These are phyloP conservation scores for Schwanniomyces occidentalis DNA, from an alignment of 805 yeast genomes.

Conservation along the genomic window DNA sequence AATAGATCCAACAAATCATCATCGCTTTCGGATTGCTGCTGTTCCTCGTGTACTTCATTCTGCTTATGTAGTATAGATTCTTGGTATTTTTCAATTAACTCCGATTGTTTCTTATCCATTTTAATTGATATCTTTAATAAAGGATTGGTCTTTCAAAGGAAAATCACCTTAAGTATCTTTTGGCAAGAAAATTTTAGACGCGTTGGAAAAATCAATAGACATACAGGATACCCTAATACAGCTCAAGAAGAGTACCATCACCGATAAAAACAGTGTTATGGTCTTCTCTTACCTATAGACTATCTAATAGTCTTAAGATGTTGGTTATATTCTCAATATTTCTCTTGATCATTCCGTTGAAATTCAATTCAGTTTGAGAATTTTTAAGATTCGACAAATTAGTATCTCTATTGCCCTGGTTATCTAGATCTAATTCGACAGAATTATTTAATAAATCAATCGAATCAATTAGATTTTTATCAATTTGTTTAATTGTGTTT, in stretches of 20 bases:
- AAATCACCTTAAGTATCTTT: too few species aligned
- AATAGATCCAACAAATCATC: slow-evolving; percentile 53
- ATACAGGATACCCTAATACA: too few species aligned
- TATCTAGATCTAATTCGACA: neutral
- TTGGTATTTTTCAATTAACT: slow-evolving; percentile 46
- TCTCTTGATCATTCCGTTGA: slow-evolving; percentile 16
- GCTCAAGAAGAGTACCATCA: too few species aligned
- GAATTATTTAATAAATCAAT: slow-evolving; percentile 19
- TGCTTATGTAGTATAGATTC: slow-evolving; percentile 32
- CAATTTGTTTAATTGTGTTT: slow-evolving; percentile 30
- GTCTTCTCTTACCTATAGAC: too few species aligned
- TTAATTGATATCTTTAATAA: too few species aligned
- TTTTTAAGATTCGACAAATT: neutral
- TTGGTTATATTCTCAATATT: slow-evolving; percentile 18
- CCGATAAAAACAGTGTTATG: too few species aligned
- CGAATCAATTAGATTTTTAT: slow-evolving; percentile 25
- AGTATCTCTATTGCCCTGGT: too few species aligned
- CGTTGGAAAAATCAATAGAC: too few species aligned
- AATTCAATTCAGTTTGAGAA: slow-evolving; percentile 3
- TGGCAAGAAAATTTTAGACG: too few species aligned
- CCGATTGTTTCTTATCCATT: slow-evolving; percentile 35
- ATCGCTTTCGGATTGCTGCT: slow-evolving; percentile 24
- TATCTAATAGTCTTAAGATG: slow-evolving; percentile 13
- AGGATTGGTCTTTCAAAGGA: too few species aligned
- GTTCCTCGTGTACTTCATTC: slow-evolving; percentile 37